Percentiles rank a stretch among this genome's conserved stretches.
Evolutionary conservation across 768 basidiomycete genomes (phyloP).

Genomic region (Suillus spraguei): DNA sequence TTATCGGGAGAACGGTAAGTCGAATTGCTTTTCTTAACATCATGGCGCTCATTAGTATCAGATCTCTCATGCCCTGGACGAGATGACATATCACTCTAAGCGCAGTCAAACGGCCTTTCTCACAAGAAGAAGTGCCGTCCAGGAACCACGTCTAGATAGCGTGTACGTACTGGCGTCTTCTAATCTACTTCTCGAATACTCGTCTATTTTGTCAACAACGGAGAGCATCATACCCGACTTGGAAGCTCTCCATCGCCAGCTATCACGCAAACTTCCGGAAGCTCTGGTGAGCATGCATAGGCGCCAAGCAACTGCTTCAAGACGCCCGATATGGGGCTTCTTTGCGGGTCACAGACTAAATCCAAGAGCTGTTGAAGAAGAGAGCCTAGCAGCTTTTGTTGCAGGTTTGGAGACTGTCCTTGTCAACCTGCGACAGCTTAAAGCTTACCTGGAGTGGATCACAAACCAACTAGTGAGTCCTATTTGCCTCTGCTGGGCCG

Average conservation of each 20-base stretch:
- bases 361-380: conserved; percentile 12
- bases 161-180: conserved; percentile 34
- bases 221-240: conserved; percentile 21
- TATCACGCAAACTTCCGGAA: conserved; percentile 12
- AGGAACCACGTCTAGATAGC: conserved; percentile 22
- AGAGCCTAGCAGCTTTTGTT: conserved; percentile 18
- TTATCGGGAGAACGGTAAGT: conserved; percentile 33
- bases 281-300: background rate
- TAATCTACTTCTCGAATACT: conserved; percentile 35
- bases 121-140: conserved; percentile 1
- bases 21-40: background rate
- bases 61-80: conserved; percentile 33
- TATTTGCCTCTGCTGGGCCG: conserved; percentile 14
- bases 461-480: conserved; percentile 28
- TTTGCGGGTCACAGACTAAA: background rate
- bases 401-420: conserved; percentile 25
- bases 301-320: conserved; percentile 12
- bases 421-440: conserved; percentile 22
- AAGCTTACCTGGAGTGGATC: conserved; percentile 32
- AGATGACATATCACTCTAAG: conserved; percentile 24
- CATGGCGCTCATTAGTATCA: conserved; percentile 15
- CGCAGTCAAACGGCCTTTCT: conserved; percentile 9
- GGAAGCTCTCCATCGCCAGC: conserved; percentile 17
- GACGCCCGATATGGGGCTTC: background rate
- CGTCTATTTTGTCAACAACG: conserved; percentile 27